phyloP scores from a whole-genome alignment of 805 yeast genomes.

The Hanseniaspora taiwanica region DNA sequence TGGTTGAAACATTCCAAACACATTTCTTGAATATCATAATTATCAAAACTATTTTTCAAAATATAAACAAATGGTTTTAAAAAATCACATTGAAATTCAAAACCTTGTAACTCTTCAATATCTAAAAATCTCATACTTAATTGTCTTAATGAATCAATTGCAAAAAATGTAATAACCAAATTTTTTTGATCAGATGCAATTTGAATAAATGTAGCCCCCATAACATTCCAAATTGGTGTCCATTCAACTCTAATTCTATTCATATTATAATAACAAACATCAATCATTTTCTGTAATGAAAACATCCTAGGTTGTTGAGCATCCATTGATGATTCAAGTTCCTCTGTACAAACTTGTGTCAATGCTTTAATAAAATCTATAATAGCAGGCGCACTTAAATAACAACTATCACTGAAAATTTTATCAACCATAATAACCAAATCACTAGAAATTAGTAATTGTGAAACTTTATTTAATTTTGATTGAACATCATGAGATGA shows the following conservation, averaged over 20 bases:
- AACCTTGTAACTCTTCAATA: constrained; percentile 87
- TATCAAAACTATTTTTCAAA: constrained; percentile 45
- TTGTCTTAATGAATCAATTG: constrained; percentile 88
- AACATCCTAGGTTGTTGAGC: constrained; percentile 79
- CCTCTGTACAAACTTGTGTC: constrained; percentile 78
- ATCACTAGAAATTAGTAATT: constrained; percentile 48
- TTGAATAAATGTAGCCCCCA: constrained; percentile 78
- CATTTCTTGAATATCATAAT: constrained; percentile 69
- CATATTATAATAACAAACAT: constrained; percentile 96
- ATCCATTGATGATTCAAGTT: constrained; percentile 76
- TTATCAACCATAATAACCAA: constrained; percentile 73
- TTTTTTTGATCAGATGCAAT: constrained; percentile 65
- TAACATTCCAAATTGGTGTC: constrained; percentile 88
- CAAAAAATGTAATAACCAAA: constrained; percentile 68
- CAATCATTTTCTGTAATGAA: constrained; percentile 89
- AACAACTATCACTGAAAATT: constrained; percentile 72
- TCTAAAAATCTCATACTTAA: constrained; percentile 84
- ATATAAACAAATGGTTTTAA: constrained; percentile 80
- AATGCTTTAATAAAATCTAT: constrained; percentile 78
- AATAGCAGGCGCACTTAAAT: constrained; percentile 71
- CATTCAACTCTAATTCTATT: constrained; percentile 90
- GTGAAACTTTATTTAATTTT: constrained; percentile 45
- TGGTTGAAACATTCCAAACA: constrained; percentile 80
- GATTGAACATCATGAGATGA: too few species aligned
- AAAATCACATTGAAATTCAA: constrained; percentile 90